Evolutionary conservation across 129 eudicot species (phyloP), one percentile per base, ranked within the genome.

Genomic region (Flaveria ramosissima): DNA sequence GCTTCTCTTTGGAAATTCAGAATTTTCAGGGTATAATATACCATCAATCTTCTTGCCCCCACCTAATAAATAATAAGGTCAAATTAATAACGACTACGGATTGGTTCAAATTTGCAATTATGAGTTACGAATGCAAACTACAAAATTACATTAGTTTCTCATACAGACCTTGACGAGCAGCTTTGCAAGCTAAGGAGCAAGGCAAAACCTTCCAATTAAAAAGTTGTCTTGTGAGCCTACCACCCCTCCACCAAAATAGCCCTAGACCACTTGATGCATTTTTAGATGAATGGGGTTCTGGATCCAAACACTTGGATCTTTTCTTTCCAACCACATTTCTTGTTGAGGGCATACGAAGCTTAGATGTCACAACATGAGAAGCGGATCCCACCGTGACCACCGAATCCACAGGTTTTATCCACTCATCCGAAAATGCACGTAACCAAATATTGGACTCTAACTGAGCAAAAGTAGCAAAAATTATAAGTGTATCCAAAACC

Each of bases 161-260:
- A 20, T 66, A n/a, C 69, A 47, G 30, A 94, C 98, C 98, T 91
- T 89, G 88, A n/a, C 98, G 92, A 71, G 96, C 97, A 83, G 97
- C 96, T 82, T 94, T 89, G 78, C 78, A 77, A 81, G 89, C 93
- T 80, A 91, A 75, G 5, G 89, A 74, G 21, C 41, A 85, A 77
- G 98, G 97, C 84, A 94, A 82, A 81, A 76, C 90, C 89, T 91
- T 91, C 97, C 97, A 91, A 53, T 81, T 91, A 50, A 87, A 94
- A 70, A 94, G 84, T 65, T 80, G 76, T 21, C 98, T 84, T 11
- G 98, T 91, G 63, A 80, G 79, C 79, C 75, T 86, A 42, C 98
- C 98, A 81, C 98, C 98, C 78, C 98, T 91, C 98, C 98, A 94
- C 97, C 98, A 94, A 73, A 84, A 79, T 16, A 87, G 66, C 46